Conservation (phyloP, 768 basidiomycete genomes). For the Suillus sp. region DNA sequence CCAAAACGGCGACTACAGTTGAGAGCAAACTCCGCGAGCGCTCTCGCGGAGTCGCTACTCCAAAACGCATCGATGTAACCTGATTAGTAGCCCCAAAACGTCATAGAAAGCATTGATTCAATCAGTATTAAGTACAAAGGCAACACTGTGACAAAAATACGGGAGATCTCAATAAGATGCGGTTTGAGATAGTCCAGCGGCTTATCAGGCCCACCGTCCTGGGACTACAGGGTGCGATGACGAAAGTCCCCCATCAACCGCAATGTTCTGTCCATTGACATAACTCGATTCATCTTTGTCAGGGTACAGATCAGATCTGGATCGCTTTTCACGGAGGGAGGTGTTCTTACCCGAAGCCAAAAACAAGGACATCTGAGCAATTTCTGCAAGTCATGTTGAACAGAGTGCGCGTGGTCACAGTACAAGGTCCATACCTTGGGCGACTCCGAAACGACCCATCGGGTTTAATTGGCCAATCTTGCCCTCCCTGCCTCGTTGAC, state of each 20-base stretch:
- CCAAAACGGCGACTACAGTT: neutral
- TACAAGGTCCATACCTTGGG: conserved; percentile 57
- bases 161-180: neutral
- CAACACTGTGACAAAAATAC: conserved; percentile 7
- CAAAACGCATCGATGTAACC: neutral
- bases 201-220: conserved; percentile 63
- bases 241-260: conserved; percentile 85
- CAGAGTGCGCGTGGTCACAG: conserved; percentile 19
- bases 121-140: conserved; percentile 7
- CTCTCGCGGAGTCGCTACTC: conserved; percentile 23
- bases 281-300: conserved; percentile 82
- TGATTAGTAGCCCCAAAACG: conserved; percentile 2
- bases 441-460: conserved; percentile 76
- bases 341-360: conserved; percentile 74
- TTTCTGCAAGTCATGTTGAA: conserved; percentile 52
- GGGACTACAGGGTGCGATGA: conserved; percentile 79
- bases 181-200: conserved; percentile 6
- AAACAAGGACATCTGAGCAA: conserved; percentile 84
- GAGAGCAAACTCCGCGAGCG: conserved; percentile 29
- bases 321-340: conserved; percentile 4
- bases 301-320: conserved; percentile 15
- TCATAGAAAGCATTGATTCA: conserved; percentile 3
- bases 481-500: conserved; percentile 65
- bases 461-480: conserved; percentile 86
- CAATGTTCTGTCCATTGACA: conserved; percentile 86